Conservation (phyloP, 257 asterid genomes). For the Solanum pinnatisectum region DNA sequence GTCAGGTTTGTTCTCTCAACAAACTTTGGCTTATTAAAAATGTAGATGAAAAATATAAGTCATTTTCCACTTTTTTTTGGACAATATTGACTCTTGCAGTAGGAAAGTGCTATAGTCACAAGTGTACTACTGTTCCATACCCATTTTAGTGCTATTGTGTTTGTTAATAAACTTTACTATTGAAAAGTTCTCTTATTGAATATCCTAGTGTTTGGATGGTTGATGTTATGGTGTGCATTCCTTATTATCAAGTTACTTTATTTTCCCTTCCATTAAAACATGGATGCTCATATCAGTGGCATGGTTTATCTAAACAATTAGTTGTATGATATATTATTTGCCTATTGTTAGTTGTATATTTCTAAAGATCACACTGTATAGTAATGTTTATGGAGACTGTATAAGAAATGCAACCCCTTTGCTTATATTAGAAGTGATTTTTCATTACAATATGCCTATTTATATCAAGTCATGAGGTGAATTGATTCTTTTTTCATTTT, state of each 20-base stretch:
- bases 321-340: background rate
- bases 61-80: background rate
- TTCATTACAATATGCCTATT: background rate
- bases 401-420: background rate
- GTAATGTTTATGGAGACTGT: background rate
- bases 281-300: background rate
- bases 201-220: background rate
- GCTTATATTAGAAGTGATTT: background rate
- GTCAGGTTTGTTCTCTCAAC: background rate
- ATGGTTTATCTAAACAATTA: background rate
- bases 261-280: background rate
- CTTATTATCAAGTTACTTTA: background rate
- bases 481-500: constrained; percentile 13
- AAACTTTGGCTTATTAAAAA: background rate
- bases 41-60: background rate
- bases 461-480: constrained; percentile 6
- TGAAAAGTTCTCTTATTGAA: background rate
- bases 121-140: background rate
- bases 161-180: background rate
- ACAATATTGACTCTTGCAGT: background rate
- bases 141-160: background rate
- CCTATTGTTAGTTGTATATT: background rate
- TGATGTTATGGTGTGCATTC: background rate
- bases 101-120: background rate
- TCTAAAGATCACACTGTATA: background rate